These are phyloP conservation scores for Castanea crenata DNA, from an alignment of 306 rosid genomes.

Conservation along the genomic window DNA sequence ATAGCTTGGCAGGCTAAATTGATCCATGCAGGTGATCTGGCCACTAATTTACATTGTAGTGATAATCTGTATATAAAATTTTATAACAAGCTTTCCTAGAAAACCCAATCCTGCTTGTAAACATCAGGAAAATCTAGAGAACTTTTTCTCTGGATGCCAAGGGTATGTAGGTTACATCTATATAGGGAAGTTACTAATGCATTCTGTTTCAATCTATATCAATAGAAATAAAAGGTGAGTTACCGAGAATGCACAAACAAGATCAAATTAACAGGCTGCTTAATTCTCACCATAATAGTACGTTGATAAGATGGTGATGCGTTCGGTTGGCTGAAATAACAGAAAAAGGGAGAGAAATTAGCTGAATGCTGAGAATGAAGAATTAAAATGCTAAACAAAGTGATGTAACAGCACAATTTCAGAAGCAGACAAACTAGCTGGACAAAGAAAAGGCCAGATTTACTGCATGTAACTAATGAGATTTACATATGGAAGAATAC, in stretches of 20 bases:
- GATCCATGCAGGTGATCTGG: background rate
- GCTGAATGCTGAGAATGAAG: conserved; percentile 13
- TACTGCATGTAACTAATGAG: background rate
- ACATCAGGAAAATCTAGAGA: background rate
- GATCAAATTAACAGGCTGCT: background rate
- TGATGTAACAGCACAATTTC: background rate
- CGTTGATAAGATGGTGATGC: conserved; percentile 80
- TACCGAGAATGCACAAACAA: background rate
- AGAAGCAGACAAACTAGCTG: background rate
- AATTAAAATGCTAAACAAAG: conserved; percentile 3
- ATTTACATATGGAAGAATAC: background rate
- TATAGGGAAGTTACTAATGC: background rate
- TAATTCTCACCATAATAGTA: conserved; percentile 81
- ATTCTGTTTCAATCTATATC: background rate
- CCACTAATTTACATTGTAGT: background rate
- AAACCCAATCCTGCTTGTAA: background rate
- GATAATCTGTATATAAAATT: background rate
- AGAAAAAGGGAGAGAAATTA: background rate
- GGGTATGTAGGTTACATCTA: background rate
- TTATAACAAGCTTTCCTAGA: background rate
- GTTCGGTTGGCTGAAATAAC: conserved; percentile 72
- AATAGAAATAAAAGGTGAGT: background rate
- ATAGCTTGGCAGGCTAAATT: background rate
- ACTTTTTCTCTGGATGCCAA: background rate
- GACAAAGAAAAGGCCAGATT: conserved; percentile 2